Evolutionary conservation across 164 flowering plant genomes (phyloP).

Genomic region (Stephania cephalantha): DNA sequence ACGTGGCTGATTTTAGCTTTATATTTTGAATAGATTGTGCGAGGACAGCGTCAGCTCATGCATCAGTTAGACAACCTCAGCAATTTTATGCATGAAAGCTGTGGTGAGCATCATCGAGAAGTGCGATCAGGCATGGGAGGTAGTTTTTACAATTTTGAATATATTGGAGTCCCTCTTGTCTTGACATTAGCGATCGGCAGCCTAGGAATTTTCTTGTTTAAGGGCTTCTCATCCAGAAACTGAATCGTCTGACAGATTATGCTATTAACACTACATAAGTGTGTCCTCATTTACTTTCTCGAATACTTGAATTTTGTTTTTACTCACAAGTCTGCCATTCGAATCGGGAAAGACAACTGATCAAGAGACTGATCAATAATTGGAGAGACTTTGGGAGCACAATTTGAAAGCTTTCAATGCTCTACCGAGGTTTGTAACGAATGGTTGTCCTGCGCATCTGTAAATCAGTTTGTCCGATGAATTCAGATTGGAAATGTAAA

Average conservation of each 20-base stretch:
- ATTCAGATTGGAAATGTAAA: background rate
- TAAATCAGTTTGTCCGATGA: background rate
- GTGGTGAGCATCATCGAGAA: constrained; percentile 30
- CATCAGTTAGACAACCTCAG: constrained; percentile 71
- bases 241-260: constrained; percentile 1
- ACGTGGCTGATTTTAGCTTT: background rate
- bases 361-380: background rate
- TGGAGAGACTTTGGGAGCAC: background rate
- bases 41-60: constrained; percentile 76
- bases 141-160: constrained; percentile 21
- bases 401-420: background rate
- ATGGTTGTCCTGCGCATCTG: background rate
- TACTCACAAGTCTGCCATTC: background rate
- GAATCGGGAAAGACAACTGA: background rate
- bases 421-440: background rate
- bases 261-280: background rate
- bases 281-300: background rate
- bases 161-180: constrained; percentile 31
- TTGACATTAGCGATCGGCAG: constrained; percentile 46
- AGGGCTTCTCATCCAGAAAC: constrained; percentile 15
- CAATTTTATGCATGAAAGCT: constrained; percentile 51
- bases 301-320: background rate
- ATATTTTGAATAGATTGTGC: constrained; percentile 42
- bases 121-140: constrained; percentile 24
- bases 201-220: constrained; percentile 44